Percentiles rank a stretch among this genome's conserved stretches.
Conservation (phyloP, 192 early-diverging fungal species). For the Podila clonocystis region DNA sequence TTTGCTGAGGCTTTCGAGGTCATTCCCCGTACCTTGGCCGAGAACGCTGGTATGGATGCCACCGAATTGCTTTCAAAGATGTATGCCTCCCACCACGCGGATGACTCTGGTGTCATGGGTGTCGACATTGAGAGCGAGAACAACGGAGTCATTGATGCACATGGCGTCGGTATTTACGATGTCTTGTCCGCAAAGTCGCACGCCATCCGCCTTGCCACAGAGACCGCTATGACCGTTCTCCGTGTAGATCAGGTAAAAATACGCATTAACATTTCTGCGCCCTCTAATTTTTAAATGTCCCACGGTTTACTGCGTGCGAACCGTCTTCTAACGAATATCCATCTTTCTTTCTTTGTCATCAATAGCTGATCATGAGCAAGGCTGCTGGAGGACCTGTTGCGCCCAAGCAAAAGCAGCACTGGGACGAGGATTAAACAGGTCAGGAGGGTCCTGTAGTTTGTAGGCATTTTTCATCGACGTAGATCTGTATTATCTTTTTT, state of each 20-base stretch:
- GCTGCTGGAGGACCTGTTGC: slow-evolving; percentile 94
- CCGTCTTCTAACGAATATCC: not conserved
- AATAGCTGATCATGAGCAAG: slow-evolving; percentile 97
- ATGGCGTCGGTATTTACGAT: slow-evolving; percentile 81
- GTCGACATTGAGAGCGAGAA: slow-evolving; percentile 85
- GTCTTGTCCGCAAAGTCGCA: slow-evolving; percentile 84
- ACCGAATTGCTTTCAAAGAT: slow-evolving; percentile 92
- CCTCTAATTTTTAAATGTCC: not conserved
- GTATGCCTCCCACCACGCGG: slow-evolving; percentile 88
- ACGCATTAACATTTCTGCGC: not conserved
- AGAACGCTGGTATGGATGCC: slow-evolving; percentile 95
- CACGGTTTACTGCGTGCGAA: not conserved
- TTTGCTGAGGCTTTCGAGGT: slow-evolving; percentile 96
- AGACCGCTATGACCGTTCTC: slow-evolving; percentile 92
- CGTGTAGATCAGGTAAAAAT: slow-evolving; percentile 89
- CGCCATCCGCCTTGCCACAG: slow-evolving; percentile 90
- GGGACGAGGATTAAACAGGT: slow-evolving; percentile 77
- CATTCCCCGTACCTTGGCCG: slow-evolving; percentile 92
- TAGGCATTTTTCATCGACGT: not conserved
- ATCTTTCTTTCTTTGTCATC: not conserved
- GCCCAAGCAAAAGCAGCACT: slow-evolving; percentile 87
- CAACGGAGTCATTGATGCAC: slow-evolving; percentile 81
- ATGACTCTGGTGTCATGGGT: slow-evolving; percentile 66
- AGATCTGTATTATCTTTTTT: no score
- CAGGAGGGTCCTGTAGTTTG: not conserved